Percentiles rank a stretch among this genome's conserved stretches.
phyloP scores from a whole-genome alignment of 2,329 filamentous ascomycete genomes.

The Aspergillus quadrilineatus region DNA sequence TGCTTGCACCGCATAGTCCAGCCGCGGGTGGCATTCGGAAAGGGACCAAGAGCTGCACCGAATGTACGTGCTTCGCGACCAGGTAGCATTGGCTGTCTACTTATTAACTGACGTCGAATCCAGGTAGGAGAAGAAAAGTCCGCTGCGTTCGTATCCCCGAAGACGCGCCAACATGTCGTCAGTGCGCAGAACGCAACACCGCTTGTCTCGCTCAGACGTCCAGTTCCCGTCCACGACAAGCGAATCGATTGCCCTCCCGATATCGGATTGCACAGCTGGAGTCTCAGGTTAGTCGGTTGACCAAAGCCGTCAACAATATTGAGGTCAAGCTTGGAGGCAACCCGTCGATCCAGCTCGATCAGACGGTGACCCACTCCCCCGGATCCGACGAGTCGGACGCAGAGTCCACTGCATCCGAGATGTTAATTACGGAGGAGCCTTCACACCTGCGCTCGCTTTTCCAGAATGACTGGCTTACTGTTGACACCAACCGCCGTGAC shows the following conservation, averaged over 20 bases:
- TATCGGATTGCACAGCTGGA: conserved; percentile 21
- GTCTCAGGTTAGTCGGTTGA: conserved; percentile 17
- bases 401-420: conserved; percentile 17
- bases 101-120: neutral
- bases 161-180: conserved; percentile 17
- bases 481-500: conserved; percentile 9
- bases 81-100: neutral
- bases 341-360: neutral
- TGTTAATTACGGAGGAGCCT: conserved; percentile 12
- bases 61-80: conserved; percentile 14
- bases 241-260: conserved; percentile 17
- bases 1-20: conserved; percentile 10
- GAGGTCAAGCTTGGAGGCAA: conserved; percentile 15
- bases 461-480: conserved; percentile 22
- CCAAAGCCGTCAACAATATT: conserved; percentile 13
- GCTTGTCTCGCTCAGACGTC: conserved; percentile 17
- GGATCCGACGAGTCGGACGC: conserved; percentile 13
- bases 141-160: conserved; percentile 19
- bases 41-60: conserved; percentile 23
- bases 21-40: conserved; percentile 9
- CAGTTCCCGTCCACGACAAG: conserved; percentile 9
- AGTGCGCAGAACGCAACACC: conserved; percentile 19
- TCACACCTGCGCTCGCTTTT: conserved; percentile 20
- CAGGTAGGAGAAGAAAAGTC: conserved; percentile 22
- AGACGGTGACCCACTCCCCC: neutral